phyloP scores from a whole-genome alignment of 2,329 filamentous ascomycete species.

The Tetracladium maxilliforme region DNA sequence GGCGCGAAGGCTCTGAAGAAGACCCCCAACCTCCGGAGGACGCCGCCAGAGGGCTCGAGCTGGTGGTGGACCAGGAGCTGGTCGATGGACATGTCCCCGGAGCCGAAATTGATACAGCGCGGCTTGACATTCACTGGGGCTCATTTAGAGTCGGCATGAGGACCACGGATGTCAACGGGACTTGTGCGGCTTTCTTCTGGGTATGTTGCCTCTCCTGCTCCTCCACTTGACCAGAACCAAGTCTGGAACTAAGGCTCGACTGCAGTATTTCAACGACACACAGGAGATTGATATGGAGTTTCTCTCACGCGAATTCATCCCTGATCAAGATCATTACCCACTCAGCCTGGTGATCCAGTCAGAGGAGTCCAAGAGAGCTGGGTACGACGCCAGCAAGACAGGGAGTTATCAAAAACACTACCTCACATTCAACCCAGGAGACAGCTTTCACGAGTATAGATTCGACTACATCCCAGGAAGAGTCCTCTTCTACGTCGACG shows the following conservation, averaged over 20 bases:
- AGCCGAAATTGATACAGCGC: slow-evolving; percentile 47
- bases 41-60: slow-evolving; percentile 34
- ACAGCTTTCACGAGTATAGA: slow-evolving; percentile 61
- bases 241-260: no score
- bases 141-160: slow-evolving; percentile 56
- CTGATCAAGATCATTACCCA: slow-evolving; percentile 31
- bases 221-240: background rate
- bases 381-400: slow-evolving; percentile 48
- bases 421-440: slow-evolving; percentile 51
- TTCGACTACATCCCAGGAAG: slow-evolving; percentile 54
- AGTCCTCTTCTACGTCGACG: slow-evolving; percentile 59
- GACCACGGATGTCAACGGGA: slow-evolving; percentile 43
- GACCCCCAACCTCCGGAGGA: slow-evolving; percentile 26
- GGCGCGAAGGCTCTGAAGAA: slow-evolving; percentile 28
- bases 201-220: slow-evolving; percentile 21
- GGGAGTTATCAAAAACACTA: slow-evolving; percentile 39
- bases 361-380: slow-evolving; percentile 35
- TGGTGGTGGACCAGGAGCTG: slow-evolving; percentile 33
- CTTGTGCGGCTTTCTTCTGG: slow-evolving; percentile 72
- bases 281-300: slow-evolving; percentile 76
- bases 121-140: slow-evolving; percentile 52
- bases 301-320: slow-evolving; percentile 49
- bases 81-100: slow-evolving; percentile 38
- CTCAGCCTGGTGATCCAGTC: slow-evolving; percentile 69
- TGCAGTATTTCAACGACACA: slow-evolving; percentile 61